A percentile compares a stretch with the other conserved stretches of the same genome.
These are phyloP conservation scores for Urtica urens DNA, from an alignment of 306 rosid genomes.

Conservation along the genomic window DNA sequence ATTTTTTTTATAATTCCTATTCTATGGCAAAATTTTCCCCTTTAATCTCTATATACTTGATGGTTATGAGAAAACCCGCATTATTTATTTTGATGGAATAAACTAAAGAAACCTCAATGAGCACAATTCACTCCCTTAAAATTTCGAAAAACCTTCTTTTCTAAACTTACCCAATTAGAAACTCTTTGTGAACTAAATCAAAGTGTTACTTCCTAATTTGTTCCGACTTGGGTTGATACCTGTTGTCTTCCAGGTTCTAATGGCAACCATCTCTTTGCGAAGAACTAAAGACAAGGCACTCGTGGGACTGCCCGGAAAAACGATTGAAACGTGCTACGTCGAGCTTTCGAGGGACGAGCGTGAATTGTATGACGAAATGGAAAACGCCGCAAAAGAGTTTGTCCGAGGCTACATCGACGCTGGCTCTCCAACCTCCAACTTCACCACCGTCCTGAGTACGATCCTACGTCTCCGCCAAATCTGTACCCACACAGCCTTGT, in stretches of 20 bases:
- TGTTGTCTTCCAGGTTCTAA: conserved; percentile 35
- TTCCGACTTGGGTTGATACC: background rate
- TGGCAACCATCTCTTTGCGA: conserved; percentile 67
- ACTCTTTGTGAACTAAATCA: too few species aligned
- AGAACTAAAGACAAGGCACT: conserved; percentile 57
- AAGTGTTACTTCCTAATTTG: background rate
- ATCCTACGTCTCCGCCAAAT: conserved; percentile 72
- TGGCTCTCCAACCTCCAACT: conserved; percentile 21
- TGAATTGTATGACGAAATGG: conserved; percentile 45
- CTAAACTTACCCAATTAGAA: too few species aligned
- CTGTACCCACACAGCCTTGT: conserved; percentile 54
- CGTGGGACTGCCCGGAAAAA: conserved; percentile 59
- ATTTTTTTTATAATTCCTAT: too few species aligned
- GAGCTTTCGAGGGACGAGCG: conserved; percentile 68
- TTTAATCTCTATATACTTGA: too few species aligned
- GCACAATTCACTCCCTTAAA: too few species aligned
- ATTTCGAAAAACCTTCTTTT: too few species aligned
- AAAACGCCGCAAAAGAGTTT: conserved; percentile 27
- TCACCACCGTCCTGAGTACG: conserved; percentile 41
- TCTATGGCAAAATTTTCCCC: too few species aligned
- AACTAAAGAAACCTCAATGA: too few species aligned
- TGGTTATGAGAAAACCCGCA: too few species aligned
- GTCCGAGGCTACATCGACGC: conserved; percentile 15
- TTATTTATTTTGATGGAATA: too few species aligned
- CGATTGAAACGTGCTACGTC: conserved; percentile 42